Base-by-base conservation (phyloP, 352 stramenopile genomes). In the Phytophthora palmivora region DNA sequence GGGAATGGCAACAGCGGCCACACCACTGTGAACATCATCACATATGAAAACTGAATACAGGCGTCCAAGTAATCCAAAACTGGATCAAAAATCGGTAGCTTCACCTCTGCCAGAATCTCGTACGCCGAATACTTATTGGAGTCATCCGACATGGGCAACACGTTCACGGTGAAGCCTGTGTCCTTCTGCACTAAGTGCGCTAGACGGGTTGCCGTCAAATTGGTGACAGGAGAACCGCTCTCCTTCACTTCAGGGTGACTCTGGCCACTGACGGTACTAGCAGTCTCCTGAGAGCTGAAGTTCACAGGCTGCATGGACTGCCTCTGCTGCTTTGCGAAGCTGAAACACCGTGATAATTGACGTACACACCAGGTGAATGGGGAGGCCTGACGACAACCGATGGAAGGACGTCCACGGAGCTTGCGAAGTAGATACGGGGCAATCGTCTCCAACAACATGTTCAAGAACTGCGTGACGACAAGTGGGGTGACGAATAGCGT, bases 21-120 rank as follows among this genome's bases (percentile, higher is more conserved):
- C 54, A 95, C 88, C 8, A 93, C 87, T 4, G 87, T 95, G 52
- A 96, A 96, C 88, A 96, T 96, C 63, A 94, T 77, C 49, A 96
- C 84, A 58, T 95, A 96, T 6, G 87, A 95, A 50, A 96, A 94
- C 70, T 96, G 88, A 51, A 96, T 95, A 58, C 84, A 89, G 7
- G 88, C 83, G 60, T 95, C 87, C 57, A 96, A 60, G 57, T 96
- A 96, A 67, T 96, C 88, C 32, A 94, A 68, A 63, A 91, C 86
- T 21, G 88, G 82, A 41, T 95, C 86, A 36, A 94, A 96, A 0
- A 91, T 70, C 10, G 87, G 81, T 16, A 96, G 63, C 50, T 95
- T 93, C 9, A 76, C 84, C 56, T 96, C 87, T 4, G 84, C 82
- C 15, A 96, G 72, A 54, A 96, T 87, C 49, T 95, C 87, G 64